Evolutionary conservation across 2,329 filamentous ascomycete genomes (phyloP).

Genomic region (Cercospora zeina): DNA sequence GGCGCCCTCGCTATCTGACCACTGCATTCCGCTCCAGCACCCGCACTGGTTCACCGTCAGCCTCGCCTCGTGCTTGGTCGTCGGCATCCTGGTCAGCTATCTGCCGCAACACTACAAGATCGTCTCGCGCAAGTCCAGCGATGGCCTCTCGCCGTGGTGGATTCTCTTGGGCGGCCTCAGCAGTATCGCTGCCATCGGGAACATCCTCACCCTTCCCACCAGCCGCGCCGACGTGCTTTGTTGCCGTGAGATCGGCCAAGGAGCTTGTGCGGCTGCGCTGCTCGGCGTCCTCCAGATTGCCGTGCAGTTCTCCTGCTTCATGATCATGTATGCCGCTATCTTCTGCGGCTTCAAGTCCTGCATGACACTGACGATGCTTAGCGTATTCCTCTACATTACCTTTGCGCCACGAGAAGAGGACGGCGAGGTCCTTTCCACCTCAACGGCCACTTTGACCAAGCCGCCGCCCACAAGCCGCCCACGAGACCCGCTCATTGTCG

Average conservation of each 20-base stretch:
- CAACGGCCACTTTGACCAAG: constrained; percentile 47
- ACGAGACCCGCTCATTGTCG: constrained; percentile 75
- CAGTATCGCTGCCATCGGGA: constrained; percentile 80
- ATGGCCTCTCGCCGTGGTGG: constrained; percentile 94
- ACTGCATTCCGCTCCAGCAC: constrained; percentile 35
- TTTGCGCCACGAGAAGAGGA: constrained; percentile 67
- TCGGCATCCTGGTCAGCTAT: constrained; percentile 90
- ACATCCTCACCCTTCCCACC: constrained; percentile 83
- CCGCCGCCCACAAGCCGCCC: constrained; percentile 61
- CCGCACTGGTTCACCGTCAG: constrained; percentile 34
- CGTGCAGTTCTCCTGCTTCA: constrained; percentile 88
- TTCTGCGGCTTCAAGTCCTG: background rate
- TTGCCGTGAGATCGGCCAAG: constrained; percentile 75
- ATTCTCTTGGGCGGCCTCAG: constrained; percentile 91
- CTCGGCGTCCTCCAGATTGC: constrained; percentile 89
- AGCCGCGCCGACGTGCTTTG: constrained; percentile 82
- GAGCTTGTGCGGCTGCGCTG: constrained; percentile 81
- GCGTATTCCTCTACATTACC: constrained; percentile 87
- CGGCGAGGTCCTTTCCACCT: constrained; percentile 38
- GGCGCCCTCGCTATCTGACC: constrained; percentile 21
- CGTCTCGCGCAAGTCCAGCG: constrained; percentile 78
- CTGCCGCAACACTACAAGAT: constrained; percentile 93
- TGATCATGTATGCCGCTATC: constrained; percentile 68
- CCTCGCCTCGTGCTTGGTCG: constrained; percentile 62
- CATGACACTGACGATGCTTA: constrained; percentile 43